Conservation (phyloP, 495 filamentous ascomycete species). For the Gamarada debralockiae region DNA sequence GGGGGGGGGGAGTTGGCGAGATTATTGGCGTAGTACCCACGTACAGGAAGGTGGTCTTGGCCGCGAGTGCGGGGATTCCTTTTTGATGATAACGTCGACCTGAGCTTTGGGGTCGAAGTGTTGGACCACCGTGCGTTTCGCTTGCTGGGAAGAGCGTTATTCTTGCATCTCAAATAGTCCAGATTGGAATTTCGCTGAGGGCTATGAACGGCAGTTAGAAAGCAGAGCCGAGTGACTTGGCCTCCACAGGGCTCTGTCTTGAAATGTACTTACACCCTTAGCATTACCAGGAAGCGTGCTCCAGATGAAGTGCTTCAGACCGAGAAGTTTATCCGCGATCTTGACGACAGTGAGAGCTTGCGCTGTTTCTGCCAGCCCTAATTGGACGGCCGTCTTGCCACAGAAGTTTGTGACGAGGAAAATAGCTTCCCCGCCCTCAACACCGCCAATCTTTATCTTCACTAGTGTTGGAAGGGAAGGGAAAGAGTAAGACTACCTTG, state of each 20-base stretch:
- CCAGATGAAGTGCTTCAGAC: neutral
- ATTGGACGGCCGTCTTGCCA: neutral
- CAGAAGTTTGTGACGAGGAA: neutral
- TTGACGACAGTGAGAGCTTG: neutral
- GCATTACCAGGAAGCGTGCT: neutral
- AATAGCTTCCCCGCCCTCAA: neutral
- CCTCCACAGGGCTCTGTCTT: too few species aligned
- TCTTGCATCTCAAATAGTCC: too few species aligned
- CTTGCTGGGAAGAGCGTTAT: neutral
- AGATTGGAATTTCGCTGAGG: too few species aligned
- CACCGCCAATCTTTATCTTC: neutral
- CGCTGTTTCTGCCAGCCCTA: neutral
- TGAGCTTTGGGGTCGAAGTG: slow-evolving; percentile 36
- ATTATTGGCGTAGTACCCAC: slow-evolving; percentile 28
- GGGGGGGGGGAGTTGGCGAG: neutral
- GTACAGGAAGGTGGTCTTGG: slow-evolving; percentile 36
- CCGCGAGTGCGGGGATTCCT: slow-evolving; percentile 30
- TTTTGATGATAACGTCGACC: slow-evolving; percentile 28
- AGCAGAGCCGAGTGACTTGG: too few species aligned
- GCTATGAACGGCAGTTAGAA: too few species aligned
- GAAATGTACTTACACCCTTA: neutral
- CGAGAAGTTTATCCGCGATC: neutral
- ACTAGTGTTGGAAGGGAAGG: neutral
- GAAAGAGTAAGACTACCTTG: neutral
- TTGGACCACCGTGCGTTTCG: neutral